Conservation (phyloP, 2,329 filamentous ascomycete genomes). For the Cladosporium colombiae region DNA sequence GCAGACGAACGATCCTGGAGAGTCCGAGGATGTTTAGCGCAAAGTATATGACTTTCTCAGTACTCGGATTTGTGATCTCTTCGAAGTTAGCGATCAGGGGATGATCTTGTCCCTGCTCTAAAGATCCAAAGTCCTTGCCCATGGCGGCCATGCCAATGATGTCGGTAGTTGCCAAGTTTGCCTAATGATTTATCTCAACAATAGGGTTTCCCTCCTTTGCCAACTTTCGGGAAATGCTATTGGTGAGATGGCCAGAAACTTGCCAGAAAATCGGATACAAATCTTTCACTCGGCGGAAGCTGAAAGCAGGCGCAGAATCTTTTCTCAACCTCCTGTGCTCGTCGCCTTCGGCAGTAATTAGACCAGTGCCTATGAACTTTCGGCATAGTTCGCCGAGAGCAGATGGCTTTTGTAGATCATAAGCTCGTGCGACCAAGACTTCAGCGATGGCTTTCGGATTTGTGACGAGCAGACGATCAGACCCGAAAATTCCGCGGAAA, state of each 20-base stretch:
- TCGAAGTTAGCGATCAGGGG: background rate
- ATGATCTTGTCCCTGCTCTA: constrained; percentile 49
- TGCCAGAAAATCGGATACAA: constrained; percentile 82
- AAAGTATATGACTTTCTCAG: background rate
- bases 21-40: background rate
- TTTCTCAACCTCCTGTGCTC: constrained; percentile 61
- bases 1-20: background rate
- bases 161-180: constrained; percentile 56
- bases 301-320: constrained; percentile 77
- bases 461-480: constrained; percentile 41
- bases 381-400: constrained; percentile 47
- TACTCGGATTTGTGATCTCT: background rate
- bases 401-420: constrained; percentile 56
- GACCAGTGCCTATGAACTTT: constrained; percentile 36
- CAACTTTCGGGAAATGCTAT: background rate
- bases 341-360: constrained; percentile 20
- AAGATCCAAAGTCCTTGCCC: constrained; percentile 57
- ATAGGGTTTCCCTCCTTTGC: constrained; percentile 24
- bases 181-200: constrained; percentile 49
- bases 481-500: constrained; percentile 42
- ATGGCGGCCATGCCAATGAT: constrained; percentile 60
- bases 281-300: constrained; percentile 82
- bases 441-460: constrained; percentile 50
- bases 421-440: constrained; percentile 54
- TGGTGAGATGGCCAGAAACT: constrained; percentile 48